Base-by-base conservation (phyloP, 2,329 filamentous ascomycete species). In the Epichloe sp. region DNA sequence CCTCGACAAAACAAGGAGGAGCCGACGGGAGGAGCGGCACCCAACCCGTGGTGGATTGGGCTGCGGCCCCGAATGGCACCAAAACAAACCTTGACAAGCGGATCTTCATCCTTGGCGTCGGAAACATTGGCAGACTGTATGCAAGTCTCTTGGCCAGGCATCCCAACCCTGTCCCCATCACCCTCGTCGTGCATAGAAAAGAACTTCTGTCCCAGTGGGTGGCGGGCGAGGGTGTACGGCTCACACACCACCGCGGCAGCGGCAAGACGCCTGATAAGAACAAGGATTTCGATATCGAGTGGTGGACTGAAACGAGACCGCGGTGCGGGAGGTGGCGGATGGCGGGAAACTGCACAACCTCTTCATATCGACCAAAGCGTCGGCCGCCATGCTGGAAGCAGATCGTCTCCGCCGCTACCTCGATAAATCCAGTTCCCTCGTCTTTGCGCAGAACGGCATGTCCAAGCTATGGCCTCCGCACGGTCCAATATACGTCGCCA, bases 371-470 rank as follows among this genome's bases (percentile, higher is more conserved):
- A 86, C 84, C 34, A 96, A 95, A 66, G 79, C 88, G 0, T 70
- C 78, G 3, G 69, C 78, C 38, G 86, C 86, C 0, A 65, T 86
- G n/a, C 69, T 75, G 1, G 83, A 86, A 41, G 67, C 75, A 5
- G 72, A 75, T 48, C 63, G 71, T 17, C 66, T 95, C 14, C 71
- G 77, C 6, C 67, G 77, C 1, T 78, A 95, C 49, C 75, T 82
- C 2, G 75, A 80, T 55, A 65, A 69, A 3, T 66, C 74, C 3
- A 87, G 83, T n/a, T 85, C 86, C 0, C 79, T 96, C n/a, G 74
- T 85, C 12, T 86, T 96, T 59, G 70, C 88, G 23, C 90, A 96
- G 59, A 95, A 95, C 59, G 91, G 91, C 45, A 85, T 96, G 80
- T 89, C 86, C 35, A 74, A 71, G 56, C 63, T 79, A 15, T 80